Evolutionary conservation across 345 rosid genomes (phyloP).

Genomic region (Brassica cretica): DNA sequence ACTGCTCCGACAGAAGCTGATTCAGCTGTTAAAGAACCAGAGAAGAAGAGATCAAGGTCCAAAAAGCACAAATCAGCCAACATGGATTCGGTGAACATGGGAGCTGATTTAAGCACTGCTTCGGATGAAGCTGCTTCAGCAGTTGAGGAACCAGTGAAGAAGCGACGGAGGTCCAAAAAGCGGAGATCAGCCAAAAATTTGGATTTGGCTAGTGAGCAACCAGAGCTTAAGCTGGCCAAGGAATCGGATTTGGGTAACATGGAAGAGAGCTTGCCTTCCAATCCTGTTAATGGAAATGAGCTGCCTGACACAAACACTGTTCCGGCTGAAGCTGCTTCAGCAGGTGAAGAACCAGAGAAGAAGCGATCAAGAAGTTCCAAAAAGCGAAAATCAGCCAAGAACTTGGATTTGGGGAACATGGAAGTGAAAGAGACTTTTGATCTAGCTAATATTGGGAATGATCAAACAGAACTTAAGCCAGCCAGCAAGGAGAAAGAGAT

Average conservation of each 20-base stretch:
- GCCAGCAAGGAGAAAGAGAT: conserved; percentile 6
- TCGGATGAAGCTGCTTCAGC: conserved; percentile 5
- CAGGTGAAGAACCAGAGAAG: conserved; percentile 23
- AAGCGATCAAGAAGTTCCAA: conserved; percentile 14
- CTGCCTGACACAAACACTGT: conserved; percentile 16
- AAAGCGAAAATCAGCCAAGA: conserved; percentile 11
- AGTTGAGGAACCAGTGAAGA: conserved; percentile 25
- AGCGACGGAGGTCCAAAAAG: conserved; percentile 17
- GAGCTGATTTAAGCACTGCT: conserved; percentile 20
- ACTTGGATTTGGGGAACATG: conserved; percentile 11
- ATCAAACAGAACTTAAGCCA: background rate
- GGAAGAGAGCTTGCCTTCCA: conserved; percentile 21
- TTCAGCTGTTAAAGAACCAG: background rate
- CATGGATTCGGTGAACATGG: conserved; percentile 8
- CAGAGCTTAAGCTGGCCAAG: conserved; percentile 10
- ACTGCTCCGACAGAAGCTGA: conserved; percentile 16
- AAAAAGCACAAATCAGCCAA: background rate
- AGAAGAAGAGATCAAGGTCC: conserved; percentile 13
- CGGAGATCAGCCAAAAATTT: background rate
- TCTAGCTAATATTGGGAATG: conserved; percentile 4
- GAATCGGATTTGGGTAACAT: conserved; percentile 5
- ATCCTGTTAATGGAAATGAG: conserved; percentile 9
- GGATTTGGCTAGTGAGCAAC: conserved; percentile 10
- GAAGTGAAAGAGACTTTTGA: conserved; percentile 14
- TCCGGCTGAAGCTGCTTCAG: conserved; percentile 5